A percentile compares a stretch with the other conserved stretches of the same genome.
Evolutionary conservation across 1,284 basidiomycete genomes (phyloP).

Genomic region (Cryptococcus sp.): DNA sequence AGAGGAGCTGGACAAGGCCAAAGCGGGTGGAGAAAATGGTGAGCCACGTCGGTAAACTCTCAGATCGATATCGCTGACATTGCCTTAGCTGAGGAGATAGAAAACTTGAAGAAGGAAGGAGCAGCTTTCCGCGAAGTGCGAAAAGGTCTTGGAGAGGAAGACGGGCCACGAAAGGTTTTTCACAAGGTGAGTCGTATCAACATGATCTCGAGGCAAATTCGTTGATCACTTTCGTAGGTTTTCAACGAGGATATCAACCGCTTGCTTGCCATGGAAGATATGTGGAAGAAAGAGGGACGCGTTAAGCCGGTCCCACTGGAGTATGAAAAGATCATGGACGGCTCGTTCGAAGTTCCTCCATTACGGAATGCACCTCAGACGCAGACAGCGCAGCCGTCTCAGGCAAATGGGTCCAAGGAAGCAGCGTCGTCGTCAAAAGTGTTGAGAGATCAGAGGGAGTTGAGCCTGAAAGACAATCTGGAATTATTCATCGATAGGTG

Average conservation of each 20-base stretch:
- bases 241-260: conserved; percentile 87
- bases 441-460: conserved; percentile 76
- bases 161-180: conserved; percentile 73
- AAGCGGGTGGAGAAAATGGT: conserved; percentile 72
- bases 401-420: conserved; percentile 27
- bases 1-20: conserved; percentile 55
- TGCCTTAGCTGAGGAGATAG: conserved; percentile 79
- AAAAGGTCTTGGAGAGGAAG: conserved; percentile 52
- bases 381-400: conserved; percentile 4
- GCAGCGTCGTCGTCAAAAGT: conserved; percentile 9
- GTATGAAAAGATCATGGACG: conserved; percentile 69
- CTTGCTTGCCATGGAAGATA: conserved; percentile 91
- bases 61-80: conserved; percentile 4
- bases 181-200: conserved; percentile 65
- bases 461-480: conserved; percentile 76
- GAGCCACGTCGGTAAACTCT: conserved; percentile 45
- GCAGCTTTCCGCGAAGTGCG: conserved; percentile 82
- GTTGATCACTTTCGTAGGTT: conserved; percentile 59
- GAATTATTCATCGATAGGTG: conserved; percentile 80
- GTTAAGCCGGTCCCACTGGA: conserved; percentile 81
- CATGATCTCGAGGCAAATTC: background rate
- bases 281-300: conserved; percentile 80
- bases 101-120: conserved; percentile 82
- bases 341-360: conserved; percentile 59
- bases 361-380: conserved; percentile 33